These are phyloP conservation scores for Xylariaceae sp. DNA, from an alignment of 2,329 filamentous ascomycete species.

Conservation along the genomic window DNA sequence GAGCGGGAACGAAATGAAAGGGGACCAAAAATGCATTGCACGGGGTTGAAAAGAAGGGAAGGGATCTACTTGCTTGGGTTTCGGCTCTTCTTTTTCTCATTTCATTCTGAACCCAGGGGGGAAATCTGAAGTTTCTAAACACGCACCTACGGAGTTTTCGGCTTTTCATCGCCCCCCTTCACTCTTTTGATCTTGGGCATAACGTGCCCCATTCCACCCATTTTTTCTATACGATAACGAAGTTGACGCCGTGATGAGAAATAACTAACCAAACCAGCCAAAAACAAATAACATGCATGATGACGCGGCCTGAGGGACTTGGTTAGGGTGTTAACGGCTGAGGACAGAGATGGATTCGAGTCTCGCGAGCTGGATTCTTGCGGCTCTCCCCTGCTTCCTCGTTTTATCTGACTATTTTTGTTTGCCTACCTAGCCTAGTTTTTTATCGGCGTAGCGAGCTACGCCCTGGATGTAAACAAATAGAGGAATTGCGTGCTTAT, in stretches of 20 bases:
- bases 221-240: neutral
- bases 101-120: neutral
- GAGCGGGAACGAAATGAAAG: neutral
- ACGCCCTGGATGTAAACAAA: neutral
- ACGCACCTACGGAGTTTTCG: neutral
- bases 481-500: too few species aligned
- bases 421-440: neutral
- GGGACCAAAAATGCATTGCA: slow-evolving; percentile 7
- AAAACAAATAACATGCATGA: neutral
- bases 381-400: neutral
- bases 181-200: neutral
- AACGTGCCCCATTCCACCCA: neutral
- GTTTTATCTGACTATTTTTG: neutral
- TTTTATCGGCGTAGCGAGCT: neutral
- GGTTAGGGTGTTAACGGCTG: neutral
- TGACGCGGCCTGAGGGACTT: neutral
- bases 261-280: neutral
- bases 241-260: slow-evolving; percentile 2
- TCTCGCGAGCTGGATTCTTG: neutral
- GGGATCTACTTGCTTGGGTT: neutral
- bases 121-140: slow-evolving; percentile 6
- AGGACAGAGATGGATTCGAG: neutral
- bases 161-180: neutral
- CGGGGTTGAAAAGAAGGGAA: slow-evolving; percentile 8
- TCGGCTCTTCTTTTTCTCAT: neutral